A percentile compares a stretch with the other conserved stretches of the same genome.
phyloP scores from a whole-genome alignment of 345 rosid species.

The Salix brachista region DNA sequence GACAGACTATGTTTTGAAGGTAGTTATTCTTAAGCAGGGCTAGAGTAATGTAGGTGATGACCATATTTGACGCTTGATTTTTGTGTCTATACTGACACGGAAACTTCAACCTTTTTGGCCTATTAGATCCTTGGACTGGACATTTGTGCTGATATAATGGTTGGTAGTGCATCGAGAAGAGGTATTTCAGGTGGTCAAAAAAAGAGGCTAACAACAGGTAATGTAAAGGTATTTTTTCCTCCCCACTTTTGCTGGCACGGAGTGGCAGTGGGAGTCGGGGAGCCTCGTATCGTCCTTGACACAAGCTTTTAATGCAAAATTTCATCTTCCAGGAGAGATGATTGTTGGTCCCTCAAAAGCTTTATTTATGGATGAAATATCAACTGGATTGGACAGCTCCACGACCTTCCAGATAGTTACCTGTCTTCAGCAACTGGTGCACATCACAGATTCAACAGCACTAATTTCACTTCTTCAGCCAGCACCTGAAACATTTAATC shows the following conservation, averaged over 20 bases:
- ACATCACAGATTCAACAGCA: neutral
- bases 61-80: too few relatives aligned
- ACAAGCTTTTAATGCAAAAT: neutral
- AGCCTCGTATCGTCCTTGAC: too few relatives aligned
- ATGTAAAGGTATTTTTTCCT: neutral
- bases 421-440: slow-evolving; percentile 9
- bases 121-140: slow-evolving; percentile 5
- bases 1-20: slow-evolving; percentile 8
- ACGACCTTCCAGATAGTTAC: slow-evolving; percentile 10
- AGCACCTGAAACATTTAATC: slow-evolving; percentile 10
- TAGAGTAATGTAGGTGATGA: too few relatives aligned
- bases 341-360: slow-evolving; percentile 11
- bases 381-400: slow-evolving; percentile 12
- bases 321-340: slow-evolving; percentile 2
- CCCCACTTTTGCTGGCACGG: neutral
- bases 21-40: neutral
- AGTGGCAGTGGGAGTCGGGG: too few relatives aligned
- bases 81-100: neutral
- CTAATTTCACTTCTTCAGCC: slow-evolving; percentile 7
- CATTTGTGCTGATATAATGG: neutral
- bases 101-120: too few relatives aligned
- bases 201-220: slow-evolving; percentile 13
- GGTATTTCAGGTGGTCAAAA: slow-evolving; percentile 14
- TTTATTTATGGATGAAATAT: slow-evolving; percentile 13
- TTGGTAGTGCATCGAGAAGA: slow-evolving; percentile 1